A percentile compares a stretch with the other conserved stretches of the same genome.
phyloP scores from a whole-genome alignment of 805 yeast species.

The Suhomyces sp. region DNA sequence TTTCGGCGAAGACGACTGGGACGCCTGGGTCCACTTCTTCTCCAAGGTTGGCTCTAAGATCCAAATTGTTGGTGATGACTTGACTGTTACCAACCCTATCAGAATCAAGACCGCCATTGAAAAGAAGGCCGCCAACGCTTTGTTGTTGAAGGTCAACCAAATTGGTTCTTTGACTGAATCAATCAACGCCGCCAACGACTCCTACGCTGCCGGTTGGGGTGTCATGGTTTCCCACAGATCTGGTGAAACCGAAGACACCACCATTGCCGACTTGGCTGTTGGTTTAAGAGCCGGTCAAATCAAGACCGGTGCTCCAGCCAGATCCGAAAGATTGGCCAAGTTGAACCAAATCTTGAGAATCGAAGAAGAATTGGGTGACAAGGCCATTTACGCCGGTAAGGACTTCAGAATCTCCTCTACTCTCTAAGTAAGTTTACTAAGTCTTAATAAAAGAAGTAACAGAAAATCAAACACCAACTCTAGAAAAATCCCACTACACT shows the following conservation, averaged over 20 bases:
- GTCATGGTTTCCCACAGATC: constrained; percentile 99
- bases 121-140: constrained; percentile 92
- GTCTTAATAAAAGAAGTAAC: too few species aligned
- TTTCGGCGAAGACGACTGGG: constrained; percentile 99
- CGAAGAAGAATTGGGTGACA: constrained; percentile 97
- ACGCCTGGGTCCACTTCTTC: constrained; percentile 91
- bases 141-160: constrained; percentile 97
- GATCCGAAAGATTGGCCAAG: constrained; percentile 99
- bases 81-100: constrained; percentile 96
- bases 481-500: too few species aligned
- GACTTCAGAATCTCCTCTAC: constrained; percentile 65
- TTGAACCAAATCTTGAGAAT: constrained; percentile 97
- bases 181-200: constrained; percentile 92
- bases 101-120: constrained; percentile 95
- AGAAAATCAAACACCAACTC: too few species aligned
- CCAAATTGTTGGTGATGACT: constrained; percentile 97
- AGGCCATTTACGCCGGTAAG: constrained; percentile 93
- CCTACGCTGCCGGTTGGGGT: constrained; percentile 97
- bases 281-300: constrained; percentile 98
- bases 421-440: constrained; percentile 25
- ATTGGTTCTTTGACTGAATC: constrained; percentile 96
- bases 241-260: constrained; percentile 99
- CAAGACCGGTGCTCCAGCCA: constrained; percentile 99
- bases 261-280: constrained; percentile 96
- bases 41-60: constrained; percentile 58